Evolutionary conservation across 83 land plant species (phyloP).

Genomic region (Diphasiastrum complanatum): DNA sequence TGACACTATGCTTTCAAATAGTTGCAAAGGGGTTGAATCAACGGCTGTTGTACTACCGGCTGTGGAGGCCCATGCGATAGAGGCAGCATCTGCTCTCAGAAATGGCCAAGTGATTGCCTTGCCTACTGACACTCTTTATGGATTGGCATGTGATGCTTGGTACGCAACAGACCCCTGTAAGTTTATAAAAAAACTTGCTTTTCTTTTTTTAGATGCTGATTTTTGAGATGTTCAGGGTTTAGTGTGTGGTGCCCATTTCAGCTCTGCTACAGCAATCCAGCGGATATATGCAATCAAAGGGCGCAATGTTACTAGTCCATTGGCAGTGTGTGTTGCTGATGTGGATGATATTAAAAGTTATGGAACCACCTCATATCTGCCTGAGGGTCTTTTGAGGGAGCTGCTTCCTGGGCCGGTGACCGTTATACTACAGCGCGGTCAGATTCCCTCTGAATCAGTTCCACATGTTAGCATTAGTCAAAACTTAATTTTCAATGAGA

Average conservation of each 20-base stretch:
- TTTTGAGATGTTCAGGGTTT: too few species aligned
- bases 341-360: slow-evolving; percentile 54
- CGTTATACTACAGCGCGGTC: slow-evolving; percentile 57
- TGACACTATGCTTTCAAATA: too few species aligned
- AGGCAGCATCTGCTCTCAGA: slow-evolving; percentile 11
- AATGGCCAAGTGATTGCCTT: slow-evolving; percentile 18
- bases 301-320: slow-evolving; percentile 56
- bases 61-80: neutral
- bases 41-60: slow-evolving; percentile 13
- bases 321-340: slow-evolving; percentile 75
- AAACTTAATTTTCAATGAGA: too few species aligned
- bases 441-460: neutral
- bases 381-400: slow-evolving; percentile 49
- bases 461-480: too few species aligned
- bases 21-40: too few species aligned
- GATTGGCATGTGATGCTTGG: slow-evolving; percentile 22
- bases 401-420: slow-evolving; percentile 88
- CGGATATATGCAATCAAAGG: slow-evolving; percentile 78
- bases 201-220: too few species aligned
- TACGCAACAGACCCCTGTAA: slow-evolving; percentile 8
- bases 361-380: slow-evolving; percentile 57
- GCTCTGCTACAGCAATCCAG: slow-evolving; percentile 57
- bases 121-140: slow-evolving; percentile 24
- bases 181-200: too few species aligned
- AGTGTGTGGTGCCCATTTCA: slow-evolving; percentile 19